Percentiles rank a stretch among this genome's conserved stretches.
Evolutionary conservation across 495 filamentous ascomycete species (phyloP).

Genomic region (Glarea lozoyensis): DNA sequence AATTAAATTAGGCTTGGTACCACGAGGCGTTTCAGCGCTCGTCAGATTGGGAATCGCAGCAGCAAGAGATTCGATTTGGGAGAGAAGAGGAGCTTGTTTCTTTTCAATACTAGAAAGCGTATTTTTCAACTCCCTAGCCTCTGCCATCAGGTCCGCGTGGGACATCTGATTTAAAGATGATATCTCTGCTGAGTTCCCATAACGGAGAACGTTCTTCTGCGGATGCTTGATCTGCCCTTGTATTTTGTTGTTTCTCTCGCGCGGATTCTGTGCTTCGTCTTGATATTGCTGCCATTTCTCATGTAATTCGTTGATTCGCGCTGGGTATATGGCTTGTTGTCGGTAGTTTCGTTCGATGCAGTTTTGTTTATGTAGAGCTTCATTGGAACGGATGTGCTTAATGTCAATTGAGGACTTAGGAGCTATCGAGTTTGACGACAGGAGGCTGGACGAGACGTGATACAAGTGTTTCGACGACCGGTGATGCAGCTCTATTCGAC

Average conservation of each 20-base stretch:
- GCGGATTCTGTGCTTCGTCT: conserved; percentile 39
- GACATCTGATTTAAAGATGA: conserved; percentile 20
- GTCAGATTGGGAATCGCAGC: conserved; percentile 82
- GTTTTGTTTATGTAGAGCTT: conserved; percentile 69
- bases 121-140: conserved; percentile 63
- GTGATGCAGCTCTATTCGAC: conserved; percentile 15
- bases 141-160: conserved; percentile 44
- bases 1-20: conserved; percentile 46
- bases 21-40: conserved; percentile 63
- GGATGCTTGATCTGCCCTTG: conserved; percentile 39
- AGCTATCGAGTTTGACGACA: conserved; percentile 44
- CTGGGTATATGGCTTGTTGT: conserved; percentile 52
- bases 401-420: conserved; percentile 74
- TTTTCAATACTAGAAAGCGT: conserved; percentile 49
- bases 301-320: conserved; percentile 59
- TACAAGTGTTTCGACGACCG: conserved; percentile 11
- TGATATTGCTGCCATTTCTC: conserved; percentile 54
- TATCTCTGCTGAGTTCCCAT: conserved; percentile 27
- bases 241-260: conserved; percentile 49
- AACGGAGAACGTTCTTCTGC: conserved; percentile 23
- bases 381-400: conserved; percentile 81
- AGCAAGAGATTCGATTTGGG: conserved; percentile 67
- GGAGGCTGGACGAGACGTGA: conserved; percentile 11
- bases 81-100: conserved; percentile 47
- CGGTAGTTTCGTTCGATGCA: conserved; percentile 80